A percentile compares a stretch with the other conserved stretches of the same genome.
phyloP scores from a whole-genome alignment of 139 green algal species.

The Micractinium conductrix region DNA sequence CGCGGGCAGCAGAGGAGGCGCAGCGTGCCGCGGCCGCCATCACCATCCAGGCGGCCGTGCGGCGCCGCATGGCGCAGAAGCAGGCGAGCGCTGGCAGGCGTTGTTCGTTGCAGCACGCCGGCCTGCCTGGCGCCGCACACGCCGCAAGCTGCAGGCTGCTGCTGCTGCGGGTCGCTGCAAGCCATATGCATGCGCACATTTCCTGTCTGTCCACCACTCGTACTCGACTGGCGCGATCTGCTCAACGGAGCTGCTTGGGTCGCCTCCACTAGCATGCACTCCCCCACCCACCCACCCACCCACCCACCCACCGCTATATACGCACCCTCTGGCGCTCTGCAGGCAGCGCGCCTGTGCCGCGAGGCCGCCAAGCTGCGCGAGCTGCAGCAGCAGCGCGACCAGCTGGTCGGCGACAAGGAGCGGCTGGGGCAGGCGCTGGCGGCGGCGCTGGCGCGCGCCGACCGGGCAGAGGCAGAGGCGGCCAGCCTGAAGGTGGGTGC shows the following conservation, averaged over 20 bases:
- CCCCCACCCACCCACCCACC: not conserved
- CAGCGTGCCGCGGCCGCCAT: constrained; percentile 34
- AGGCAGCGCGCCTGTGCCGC: constrained; percentile 41
- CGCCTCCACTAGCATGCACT: too few species aligned
- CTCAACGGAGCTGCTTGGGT: too few species aligned
- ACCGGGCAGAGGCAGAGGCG: constrained; percentile 24
- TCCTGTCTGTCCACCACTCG: too few species aligned
- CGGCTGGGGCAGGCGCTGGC: not conserved
- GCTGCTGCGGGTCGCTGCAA: too few species aligned
- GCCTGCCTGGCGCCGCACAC: too few species aligned
- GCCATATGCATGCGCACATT: too few species aligned
- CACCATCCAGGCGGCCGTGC: constrained; percentile 49
- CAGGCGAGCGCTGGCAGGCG: not conserved
- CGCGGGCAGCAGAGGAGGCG: constrained; percentile 26
- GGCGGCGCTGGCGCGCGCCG: constrained; percentile 15
- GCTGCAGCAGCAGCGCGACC: constrained; percentile 25
- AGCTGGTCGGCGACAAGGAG: not conserved
- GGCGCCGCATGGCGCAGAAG: constrained; percentile 37
- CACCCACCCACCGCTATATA: not conserved
- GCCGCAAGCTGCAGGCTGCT: too few species aligned
- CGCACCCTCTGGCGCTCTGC: not conserved
- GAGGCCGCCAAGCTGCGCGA: constrained; percentile 44
- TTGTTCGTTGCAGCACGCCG: too few species aligned
- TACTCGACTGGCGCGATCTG: too few species aligned
- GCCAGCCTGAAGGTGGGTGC: constrained; percentile 14